A percentile compares a stretch with the other conserved stretches of the same genome.
Evolutionary conservation across 495 filamentous ascomycete species (phyloP).

Genomic region (Parathielavia appendiculata): DNA sequence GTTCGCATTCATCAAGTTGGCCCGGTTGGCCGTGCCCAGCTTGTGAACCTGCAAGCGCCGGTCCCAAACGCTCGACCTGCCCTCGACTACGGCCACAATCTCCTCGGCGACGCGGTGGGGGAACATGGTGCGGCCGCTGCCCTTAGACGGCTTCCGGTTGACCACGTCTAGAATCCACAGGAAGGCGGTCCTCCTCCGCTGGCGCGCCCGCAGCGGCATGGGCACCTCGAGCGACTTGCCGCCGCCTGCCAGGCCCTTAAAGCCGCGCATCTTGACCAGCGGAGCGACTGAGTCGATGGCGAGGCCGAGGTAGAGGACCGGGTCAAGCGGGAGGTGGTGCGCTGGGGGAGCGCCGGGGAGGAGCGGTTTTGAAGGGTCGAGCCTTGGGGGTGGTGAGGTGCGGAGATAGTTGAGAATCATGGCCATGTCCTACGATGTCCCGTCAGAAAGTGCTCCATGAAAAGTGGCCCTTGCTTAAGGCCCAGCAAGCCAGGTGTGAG

Average conservation of each 20-base stretch:
- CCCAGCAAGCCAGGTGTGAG: no score
- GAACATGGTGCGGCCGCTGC: slow-evolving; percentile 58
- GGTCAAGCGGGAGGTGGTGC: slow-evolving; percentile 68
- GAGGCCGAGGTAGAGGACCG: slow-evolving; percentile 70
- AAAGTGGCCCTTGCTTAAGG: no score
- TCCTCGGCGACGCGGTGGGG: slow-evolving; percentile 81
- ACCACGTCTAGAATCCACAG: slow-evolving; percentile 83
- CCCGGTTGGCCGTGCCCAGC: slow-evolving; percentile 62
- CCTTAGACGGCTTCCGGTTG: slow-evolving; percentile 60
- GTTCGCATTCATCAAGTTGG: slow-evolving; percentile 53
- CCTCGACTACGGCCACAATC: slow-evolving; percentile 82
- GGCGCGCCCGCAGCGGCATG: slow-evolving; percentile 63
- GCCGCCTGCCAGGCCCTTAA: slow-evolving; percentile 78
- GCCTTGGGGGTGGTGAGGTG: slow-evolving; percentile 68
- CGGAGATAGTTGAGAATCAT: slow-evolving; percentile 83
- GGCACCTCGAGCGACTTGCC: slow-evolving; percentile 79
- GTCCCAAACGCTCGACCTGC: slow-evolving; percentile 77
- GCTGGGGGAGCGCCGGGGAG: slow-evolving; percentile 67
- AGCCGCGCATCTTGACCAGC: slow-evolving; percentile 66
- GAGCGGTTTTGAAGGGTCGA: slow-evolving; percentile 63
- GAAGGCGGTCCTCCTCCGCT: slow-evolving; percentile 72
- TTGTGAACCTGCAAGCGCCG: slow-evolving; percentile 66
- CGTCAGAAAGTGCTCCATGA: background rate
- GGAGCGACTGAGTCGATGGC: slow-evolving; percentile 97
- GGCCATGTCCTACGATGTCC: slow-evolving; percentile 63